Evolutionary conservation across 768 basidiomycete species (phyloP), one percentile per base, ranked within the genome.

Genomic region (Kwoniella sp.): DNA sequence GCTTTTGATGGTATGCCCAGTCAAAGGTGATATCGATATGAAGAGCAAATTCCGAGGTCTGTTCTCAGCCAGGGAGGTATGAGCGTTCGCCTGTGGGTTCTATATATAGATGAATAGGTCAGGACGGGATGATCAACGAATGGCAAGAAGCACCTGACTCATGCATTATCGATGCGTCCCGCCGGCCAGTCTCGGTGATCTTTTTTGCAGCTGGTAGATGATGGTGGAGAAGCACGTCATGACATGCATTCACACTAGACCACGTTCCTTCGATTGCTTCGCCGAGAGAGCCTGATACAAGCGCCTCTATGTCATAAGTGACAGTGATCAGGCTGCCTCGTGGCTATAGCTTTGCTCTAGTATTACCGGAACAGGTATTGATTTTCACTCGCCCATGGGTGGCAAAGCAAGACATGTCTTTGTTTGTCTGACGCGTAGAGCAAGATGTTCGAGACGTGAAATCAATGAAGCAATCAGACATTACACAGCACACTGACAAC

Each of bases 321-420:
- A 45, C 17, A 17, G 15, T 9, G 9, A 45, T 45, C 41, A 45
- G 41, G 41, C 41, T 45, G 41, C 41, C 41, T 11, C 15, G 41
- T 11, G 8, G 15, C 3, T 11, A 20, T 34, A 34, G 13, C 13
- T 13, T 13, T 5, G 13, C 13, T 5, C 13, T 13, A 45, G 20
- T 45, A 51, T 51, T 51, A 26, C 50, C 50, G 23, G 26, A 51
- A 51, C 11, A 25, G 50, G 50, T 31, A 56, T 56, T 56, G 55
- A 56, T 52, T 60, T 31, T 51, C 50, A 2, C 11, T 9, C 4
- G 50, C 11, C 4, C n/a, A 8, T 34, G 45, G 45, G 38, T 58
- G 58, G 38, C 58, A 58, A 58, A 58, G 45, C 58, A 48, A 57
- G 34, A 57, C 55, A 57, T 34, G 37, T 38, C 30, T 29, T 30